Conservation (phyloP, 305 asterid species). For the Fraxinus ornus region DNA sequence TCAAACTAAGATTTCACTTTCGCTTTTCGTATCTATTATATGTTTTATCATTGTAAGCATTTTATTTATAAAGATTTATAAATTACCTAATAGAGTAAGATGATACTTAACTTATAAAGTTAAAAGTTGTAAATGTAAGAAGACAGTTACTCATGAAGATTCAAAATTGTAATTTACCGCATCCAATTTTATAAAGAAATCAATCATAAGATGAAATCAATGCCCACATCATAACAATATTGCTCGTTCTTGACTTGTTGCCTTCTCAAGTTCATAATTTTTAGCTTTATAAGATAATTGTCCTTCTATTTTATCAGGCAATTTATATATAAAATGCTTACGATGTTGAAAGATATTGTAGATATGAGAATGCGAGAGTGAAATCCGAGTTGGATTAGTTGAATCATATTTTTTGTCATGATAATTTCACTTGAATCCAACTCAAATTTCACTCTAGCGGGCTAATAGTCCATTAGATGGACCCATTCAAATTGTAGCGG, state of each 20-base stretch:
- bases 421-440: background rate
- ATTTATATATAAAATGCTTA: background rate
- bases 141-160: constrained; percentile 23
- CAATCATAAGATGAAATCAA: background rate
- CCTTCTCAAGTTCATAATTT: background rate
- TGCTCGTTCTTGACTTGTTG: constrained; percentile 11
- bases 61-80: background rate
- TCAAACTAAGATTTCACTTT: constrained; percentile 6
- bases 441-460: background rate
- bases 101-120: background rate
- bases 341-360: background rate
- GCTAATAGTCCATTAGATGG: constrained; percentile 13
- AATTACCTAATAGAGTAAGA: background rate
- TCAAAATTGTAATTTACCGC: background rate
- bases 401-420: background rate
- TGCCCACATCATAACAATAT: background rate
- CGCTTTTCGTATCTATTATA: background rate
- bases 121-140: background rate
- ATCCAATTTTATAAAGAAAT: background rate
- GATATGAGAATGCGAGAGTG: background rate
- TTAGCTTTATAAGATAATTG: background rate
- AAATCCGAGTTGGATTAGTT: constrained; percentile 10
- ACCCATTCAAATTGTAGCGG: background rate
- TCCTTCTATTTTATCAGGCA: background rate
- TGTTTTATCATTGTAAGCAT: background rate